Percentiles rank a stretch among this genome's conserved stretches.
phyloP scores from a whole-genome alignment of 129 eudicot species.

The Calendula officinalis region DNA sequence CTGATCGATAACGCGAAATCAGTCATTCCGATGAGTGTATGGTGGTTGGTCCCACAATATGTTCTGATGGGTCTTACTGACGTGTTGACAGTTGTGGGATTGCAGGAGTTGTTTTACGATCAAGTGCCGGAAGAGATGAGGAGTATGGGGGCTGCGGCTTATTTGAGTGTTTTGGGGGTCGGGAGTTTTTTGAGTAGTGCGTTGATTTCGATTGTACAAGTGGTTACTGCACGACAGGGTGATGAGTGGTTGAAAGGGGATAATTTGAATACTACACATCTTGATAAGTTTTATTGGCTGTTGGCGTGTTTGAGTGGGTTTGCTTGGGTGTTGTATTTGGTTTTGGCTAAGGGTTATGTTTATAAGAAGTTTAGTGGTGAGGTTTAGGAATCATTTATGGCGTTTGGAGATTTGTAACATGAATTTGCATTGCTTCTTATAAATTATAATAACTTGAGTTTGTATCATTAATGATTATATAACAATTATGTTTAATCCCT shows the following conservation, averaged over 20 bases:
- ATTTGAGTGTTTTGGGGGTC: constrained; percentile 40
- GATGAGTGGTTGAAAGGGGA: constrained; percentile 45
- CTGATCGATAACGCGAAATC: constrained; percentile 29
- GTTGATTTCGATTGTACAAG: constrained; percentile 34
- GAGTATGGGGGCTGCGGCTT: constrained; percentile 52
- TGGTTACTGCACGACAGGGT: constrained; percentile 32
- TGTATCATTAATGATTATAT: too few species aligned
- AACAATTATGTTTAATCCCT: too few species aligned
- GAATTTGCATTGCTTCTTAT: too few species aligned
- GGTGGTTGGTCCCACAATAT: constrained; percentile 59
- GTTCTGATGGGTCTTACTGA: constrained; percentile 41
- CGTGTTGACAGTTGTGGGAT: constrained; percentile 47
- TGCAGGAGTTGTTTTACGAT: constrained; percentile 59
- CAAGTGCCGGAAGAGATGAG: constrained; percentile 56
- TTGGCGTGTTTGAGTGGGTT: constrained; percentile 45
- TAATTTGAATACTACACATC: constrained; percentile 39
- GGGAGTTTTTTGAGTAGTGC: constrained; percentile 49
- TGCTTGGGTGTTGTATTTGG: constrained; percentile 35
- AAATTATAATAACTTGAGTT: too few species aligned
- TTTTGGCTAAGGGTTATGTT: constrained; percentile 45
- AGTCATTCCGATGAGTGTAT: constrained; percentile 34
- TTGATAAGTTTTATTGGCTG: constrained; percentile 51
- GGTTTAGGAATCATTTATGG: background rate
- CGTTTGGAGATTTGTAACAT: too few species aligned
- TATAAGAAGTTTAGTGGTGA: constrained; percentile 36